Evolutionary conservation across 1,139 yeast genomes (phyloP), one percentile per base, ranked within the genome.

Genomic region (Sugiyamaella novakii): DNA sequence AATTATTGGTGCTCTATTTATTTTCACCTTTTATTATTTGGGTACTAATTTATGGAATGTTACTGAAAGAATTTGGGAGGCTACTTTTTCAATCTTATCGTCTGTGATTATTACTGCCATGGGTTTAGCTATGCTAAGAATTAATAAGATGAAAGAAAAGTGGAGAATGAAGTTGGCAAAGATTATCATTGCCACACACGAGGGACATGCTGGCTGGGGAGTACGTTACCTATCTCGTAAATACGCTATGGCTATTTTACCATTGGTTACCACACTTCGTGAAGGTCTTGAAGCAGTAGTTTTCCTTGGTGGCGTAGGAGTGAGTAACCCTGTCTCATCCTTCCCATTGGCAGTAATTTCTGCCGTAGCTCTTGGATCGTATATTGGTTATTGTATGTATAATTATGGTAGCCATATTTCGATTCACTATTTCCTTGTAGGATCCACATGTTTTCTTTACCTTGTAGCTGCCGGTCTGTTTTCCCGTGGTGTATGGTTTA

Each of bases 261-360:
- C 96, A 12, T 82, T 86, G 58, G 76, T 88, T 59, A 88, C 96
- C 17, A 84, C 88, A 45, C 74, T 88, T 54, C 80, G 96, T 73
- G 96, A 88, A 75, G 96, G 96, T 55, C 74, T 88, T 56, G 96
- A 88, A 73, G 96, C 95, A 2, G 92, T 88, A 44, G 91, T 87
- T 19, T 87, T 87, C 63, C 84, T 88, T 50, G 96, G 96, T 35
- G 96, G 96, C 62, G 87, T 89, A 37, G 95, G 95, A 57, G 60
- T 64, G 14, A 61, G 61, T 19, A 65, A 61, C 47, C 70, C 73
- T 2, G 72, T 83, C 45, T 69, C 77, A 15, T 74, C 81, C 1
- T 86, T 87, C 76, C 96, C 96, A 52, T 69, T 89, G 57, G 92
- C 96, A 10, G 95, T 87, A 40, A 70, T 87, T 52, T 68, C 79